A percentile compares a stretch with the other conserved stretches of the same genome.
These are phyloP conservation scores for Saposhnikovia divaricata DNA, from an alignment of 129 eudicot genomes.

Conservation along the genomic window DNA sequence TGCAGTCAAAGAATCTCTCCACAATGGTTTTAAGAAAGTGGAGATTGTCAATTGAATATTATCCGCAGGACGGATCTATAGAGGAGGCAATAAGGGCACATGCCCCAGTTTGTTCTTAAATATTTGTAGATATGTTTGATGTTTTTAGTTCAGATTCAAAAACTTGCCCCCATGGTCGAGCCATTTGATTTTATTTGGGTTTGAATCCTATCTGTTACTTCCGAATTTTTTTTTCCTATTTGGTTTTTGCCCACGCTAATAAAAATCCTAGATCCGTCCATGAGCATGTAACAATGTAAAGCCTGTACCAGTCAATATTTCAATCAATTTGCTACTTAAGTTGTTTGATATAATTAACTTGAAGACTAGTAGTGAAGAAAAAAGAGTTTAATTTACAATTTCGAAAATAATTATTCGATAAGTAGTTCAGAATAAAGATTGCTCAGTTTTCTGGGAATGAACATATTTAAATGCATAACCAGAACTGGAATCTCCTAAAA, in stretches of 20 bases:
- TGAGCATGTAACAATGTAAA: background rate
- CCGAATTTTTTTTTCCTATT: background rate
- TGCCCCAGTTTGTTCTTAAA: background rate
- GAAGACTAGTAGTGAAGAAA: background rate
- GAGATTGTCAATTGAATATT: conserved; percentile 30
- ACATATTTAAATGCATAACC: background rate
- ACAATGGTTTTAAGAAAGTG: conserved; percentile 36
- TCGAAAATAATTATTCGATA: background rate
- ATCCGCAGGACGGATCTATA: background rate
- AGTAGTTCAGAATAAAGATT: background rate
- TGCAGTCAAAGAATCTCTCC: conserved; percentile 54
- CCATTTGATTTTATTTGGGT: background rate
- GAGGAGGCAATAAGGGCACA: background rate
- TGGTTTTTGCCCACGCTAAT: background rate
- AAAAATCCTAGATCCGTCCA: background rate
- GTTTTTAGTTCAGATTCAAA: background rate
- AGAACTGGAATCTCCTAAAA: background rate
- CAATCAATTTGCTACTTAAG: background rate
- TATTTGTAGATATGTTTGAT: background rate
- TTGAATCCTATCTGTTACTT: background rate
- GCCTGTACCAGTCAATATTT: background rate
- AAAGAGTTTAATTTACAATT: background rate
- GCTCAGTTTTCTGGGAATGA: background rate
- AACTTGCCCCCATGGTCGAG: background rate
- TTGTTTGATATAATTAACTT: background rate